Base-by-base conservation (phyloP, 2,329 filamentous ascomycete species). In the Lecanicillium sp. region DNA sequence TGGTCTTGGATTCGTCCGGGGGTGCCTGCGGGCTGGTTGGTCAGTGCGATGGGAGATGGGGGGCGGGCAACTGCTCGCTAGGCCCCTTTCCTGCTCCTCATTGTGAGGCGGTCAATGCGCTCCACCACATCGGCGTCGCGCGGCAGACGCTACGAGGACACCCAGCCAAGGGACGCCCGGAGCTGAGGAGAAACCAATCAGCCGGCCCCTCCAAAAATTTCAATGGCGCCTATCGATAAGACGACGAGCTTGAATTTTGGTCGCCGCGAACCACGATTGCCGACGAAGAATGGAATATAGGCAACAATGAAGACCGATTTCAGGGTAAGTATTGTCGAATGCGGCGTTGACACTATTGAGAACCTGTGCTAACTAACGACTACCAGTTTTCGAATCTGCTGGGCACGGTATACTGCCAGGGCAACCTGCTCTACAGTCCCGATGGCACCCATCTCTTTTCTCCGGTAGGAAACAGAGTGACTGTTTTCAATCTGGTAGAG, bases 291-390 rank as follows among this genome's bases (percentile, higher is more conserved):
- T 62, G 59, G 57, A 53, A 54, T 53, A 50, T 49, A 56, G 56
- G 54, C 62, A 60, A 79, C 64, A 61, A 98, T 98, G 92, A 98
- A 97, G 84, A 97, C 89, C 50, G 90, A 97, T 67, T 98, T 97
- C 65, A 94, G 92, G 80, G 90, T 94, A 66, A 46, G 62, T 42
- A 28, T n/a, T 15, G 14, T 28, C 10, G n/a, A 18, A 6, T 4
- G 3, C 17, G 4, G 22, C 14, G 13, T 6, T 8, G 14, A n/a
- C 5, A 12, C 11, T 8, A 22, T 25, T 6, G 8, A 28, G 5
- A 8, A 10, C 15, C 4, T 27, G 22, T 18, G 32, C 18, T 46
- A 11, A 40, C 27, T 13, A 32, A 29, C 12, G n/a, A 17, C n/a
- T 33, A 31, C 2, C 55, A 96, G 89, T 98, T 98, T 68, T 95